Evolutionary conservation across 2,329 filamentous ascomycete species (phyloP), one percentile per base, ranked within the genome.

Genomic region (Verticillium isaacii): DNA sequence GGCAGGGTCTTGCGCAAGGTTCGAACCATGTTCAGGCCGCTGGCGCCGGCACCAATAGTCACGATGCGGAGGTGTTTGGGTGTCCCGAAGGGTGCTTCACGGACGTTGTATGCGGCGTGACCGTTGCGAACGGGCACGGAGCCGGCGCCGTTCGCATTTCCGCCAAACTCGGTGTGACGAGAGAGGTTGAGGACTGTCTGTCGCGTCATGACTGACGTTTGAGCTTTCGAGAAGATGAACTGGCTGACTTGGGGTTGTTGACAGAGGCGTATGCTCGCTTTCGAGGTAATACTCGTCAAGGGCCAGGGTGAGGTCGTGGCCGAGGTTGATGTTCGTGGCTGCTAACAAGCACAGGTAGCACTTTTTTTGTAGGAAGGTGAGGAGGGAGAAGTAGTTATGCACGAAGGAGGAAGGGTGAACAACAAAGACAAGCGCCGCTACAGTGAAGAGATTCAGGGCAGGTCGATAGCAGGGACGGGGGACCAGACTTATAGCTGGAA

Each of bases 1-100:
- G 66, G 71, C 37, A 82, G 69, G 57, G 75, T 74, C 54, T 75
- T 71, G 50, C 78, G 76, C 45, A 82, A 71, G 5, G 79, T 79
- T 60, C 78, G 77, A 62, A 79, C 69, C 67, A 66, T 61, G 63
- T 65, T 66, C 58, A 66, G 63, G 5, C 64, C 64, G 57, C 63
- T 65, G 9, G 64, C 64, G 2, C 64, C 64, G 57, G 64, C 64
- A 12, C 64, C 64, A 23, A 66, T 57, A 12, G 59, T 62, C 45
- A 65, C 57, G n/a, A 66, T 66, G 17, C 64, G 64, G 32, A 66
- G 4, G 11, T 58, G 52, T 8, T 56, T 62, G 37, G 63, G 63
- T 11, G 63, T 56, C 32, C 60, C 63, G 54, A 66, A 61, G 12
- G 64, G 63, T 5, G 56, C 60, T 58, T 66, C 64, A 5, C 58